These are phyloP conservation scores for Thamnidium elegans DNA, from an alignment of 192 early-diverging fungal genomes.

Conservation along the genomic window DNA sequence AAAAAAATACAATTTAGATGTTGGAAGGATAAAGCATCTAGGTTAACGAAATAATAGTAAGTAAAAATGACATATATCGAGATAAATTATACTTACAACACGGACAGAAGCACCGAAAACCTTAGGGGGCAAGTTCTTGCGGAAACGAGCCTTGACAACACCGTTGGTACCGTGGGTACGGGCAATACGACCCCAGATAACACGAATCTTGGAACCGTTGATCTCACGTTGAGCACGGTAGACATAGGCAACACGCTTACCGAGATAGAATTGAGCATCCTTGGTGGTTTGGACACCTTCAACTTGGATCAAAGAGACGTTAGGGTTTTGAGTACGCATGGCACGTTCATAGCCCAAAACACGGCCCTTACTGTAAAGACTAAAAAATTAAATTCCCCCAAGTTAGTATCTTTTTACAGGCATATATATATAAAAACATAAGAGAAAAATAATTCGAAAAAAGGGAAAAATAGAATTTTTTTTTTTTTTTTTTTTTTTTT, in stretches of 20 bases:
- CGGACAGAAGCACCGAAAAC: slow-evolving; percentile 90
- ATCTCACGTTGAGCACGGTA: slow-evolving; percentile 87
- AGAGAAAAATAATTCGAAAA: neutral
- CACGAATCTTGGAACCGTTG: slow-evolving; percentile 92
- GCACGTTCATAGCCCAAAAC: slow-evolving; percentile 94
- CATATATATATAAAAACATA: too few species aligned
- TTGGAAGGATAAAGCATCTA: slow-evolving; percentile 96
- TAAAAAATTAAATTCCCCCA: slow-evolving; percentile 37
- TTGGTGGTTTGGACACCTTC: slow-evolving; percentile 89
- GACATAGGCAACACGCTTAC: slow-evolving; percentile 97
- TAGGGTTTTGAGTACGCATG: slow-evolving; percentile 88
- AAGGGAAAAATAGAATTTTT: too few species aligned
- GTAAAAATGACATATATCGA: neutral
- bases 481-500: too few species aligned
- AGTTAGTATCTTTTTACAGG: neutral
- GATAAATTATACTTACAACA: slow-evolving; percentile 63
- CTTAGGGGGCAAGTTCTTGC: slow-evolving; percentile 94
- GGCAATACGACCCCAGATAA: slow-evolving; percentile 97
- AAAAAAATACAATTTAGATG: slow-evolving; percentile 27
- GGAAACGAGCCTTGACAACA: slow-evolving; percentile 96
- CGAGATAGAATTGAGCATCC: slow-evolving; percentile 95
- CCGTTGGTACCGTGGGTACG: slow-evolving; percentile 95
- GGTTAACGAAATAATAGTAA: slow-evolving; percentile 15
- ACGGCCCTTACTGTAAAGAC: slow-evolving; percentile 97
- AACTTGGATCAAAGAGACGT: slow-evolving; percentile 89